Conservation (phyloP, 2,329 filamentous ascomycete species). For the Talaromyces rugulosus region DNA sequence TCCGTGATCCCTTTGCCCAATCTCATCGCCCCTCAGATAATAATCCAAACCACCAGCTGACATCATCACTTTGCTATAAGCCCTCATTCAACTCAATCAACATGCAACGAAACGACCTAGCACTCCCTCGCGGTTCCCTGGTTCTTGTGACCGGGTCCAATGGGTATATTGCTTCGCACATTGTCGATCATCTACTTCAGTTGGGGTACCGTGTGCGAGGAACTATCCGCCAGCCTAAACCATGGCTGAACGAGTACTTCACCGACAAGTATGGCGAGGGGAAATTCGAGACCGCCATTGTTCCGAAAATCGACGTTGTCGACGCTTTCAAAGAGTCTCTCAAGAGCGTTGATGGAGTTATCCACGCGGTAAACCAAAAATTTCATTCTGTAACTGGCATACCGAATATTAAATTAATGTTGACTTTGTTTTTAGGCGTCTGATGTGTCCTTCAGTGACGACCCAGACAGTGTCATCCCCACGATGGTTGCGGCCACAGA, state of each 20-base stretch:
- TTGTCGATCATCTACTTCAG: conserved; percentile 35
- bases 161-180: conserved; percentile 39
- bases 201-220: conserved; percentile 40
- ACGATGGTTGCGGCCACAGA: conserved; percentile 35
- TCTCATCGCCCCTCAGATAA: no score
- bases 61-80: no score
- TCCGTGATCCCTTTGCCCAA: no score
- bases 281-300: conserved; percentile 31
- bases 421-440: not conserved
- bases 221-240: conserved; percentile 31
- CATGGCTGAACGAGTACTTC: conserved; percentile 27
- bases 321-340: conserved; percentile 23
- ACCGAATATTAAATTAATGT: not conserved
- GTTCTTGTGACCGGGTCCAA: conserved; percentile 36
- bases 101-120: no score
- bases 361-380: not conserved
- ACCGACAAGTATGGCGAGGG: conserved; percentile 20
- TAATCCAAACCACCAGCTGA: no score
- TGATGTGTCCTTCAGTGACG: conserved; percentile 31
- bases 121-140: not conserved
- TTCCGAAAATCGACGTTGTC: conserved; percentile 38
- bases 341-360: not conserved
- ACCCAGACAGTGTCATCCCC: conserved; percentile 44
- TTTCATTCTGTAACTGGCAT: no score
- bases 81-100: no score